Evolutionary conservation across 768 basidiomycete genomes (phyloP).

Genomic region (Boletus subcaerulescens): DNA sequence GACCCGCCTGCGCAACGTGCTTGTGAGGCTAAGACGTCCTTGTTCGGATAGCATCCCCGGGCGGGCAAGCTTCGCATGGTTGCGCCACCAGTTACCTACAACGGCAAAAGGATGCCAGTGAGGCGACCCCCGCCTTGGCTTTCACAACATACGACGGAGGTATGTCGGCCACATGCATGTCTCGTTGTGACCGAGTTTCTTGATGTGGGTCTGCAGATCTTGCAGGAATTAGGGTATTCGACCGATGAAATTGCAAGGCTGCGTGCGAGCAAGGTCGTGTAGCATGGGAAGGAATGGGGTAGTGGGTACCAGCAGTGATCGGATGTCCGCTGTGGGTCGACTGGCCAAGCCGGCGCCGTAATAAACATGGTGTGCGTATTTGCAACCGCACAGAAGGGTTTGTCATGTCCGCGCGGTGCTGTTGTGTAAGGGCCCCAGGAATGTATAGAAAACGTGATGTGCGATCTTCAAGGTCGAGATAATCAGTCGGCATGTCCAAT

Average conservation of each 20-base stretch:
- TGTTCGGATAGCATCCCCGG: slow-evolving; percentile 56
- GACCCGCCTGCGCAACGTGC: slow-evolving; percentile 31
- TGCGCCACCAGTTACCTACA: slow-evolving; percentile 77
- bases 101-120: slow-evolving; percentile 74
- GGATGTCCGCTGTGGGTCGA: slow-evolving; percentile 31
- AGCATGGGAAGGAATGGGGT: slow-evolving; percentile 23
- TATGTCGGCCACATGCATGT: slow-evolving; percentile 26
- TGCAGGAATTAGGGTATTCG: slow-evolving; percentile 43
- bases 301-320: slow-evolving; percentile 13
- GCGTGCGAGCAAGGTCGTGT: slow-evolving; percentile 41
- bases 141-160: slow-evolving; percentile 81
- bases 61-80: slow-evolving; percentile 77
- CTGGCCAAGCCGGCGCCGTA: slow-evolving; percentile 3
- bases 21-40: slow-evolving; percentile 11
- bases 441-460: slow-evolving; percentile 25
- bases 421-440: neutral
- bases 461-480: slow-evolving; percentile 26
- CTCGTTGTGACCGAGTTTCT: neutral
- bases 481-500: slow-evolving; percentile 30
- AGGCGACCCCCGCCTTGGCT: slow-evolving; percentile 81
- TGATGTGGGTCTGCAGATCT: slow-evolving; percentile 29
- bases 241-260: slow-evolving; percentile 41
- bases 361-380: slow-evolving; percentile 21
- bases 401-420: slow-evolving; percentile 12
- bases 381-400: slow-evolving; percentile 25